Base-by-base conservation (phyloP, 306 rosid species). In the Morella rubra region DNA sequence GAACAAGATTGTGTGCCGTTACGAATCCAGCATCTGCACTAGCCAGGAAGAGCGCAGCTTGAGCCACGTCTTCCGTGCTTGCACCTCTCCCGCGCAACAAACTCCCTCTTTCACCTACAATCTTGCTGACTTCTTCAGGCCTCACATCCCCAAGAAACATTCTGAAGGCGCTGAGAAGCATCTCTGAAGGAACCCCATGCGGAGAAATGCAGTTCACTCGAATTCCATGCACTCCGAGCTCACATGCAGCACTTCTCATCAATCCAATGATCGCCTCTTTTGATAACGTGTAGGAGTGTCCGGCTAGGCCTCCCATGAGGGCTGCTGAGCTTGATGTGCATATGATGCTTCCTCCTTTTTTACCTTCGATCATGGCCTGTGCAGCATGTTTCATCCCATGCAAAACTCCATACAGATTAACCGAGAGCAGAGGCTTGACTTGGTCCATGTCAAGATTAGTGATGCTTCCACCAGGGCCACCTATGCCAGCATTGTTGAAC, bases 161-260 rank as follows among this genome's bases (percentile, higher is more conserved):
- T 20, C 81, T 78, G 51, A 13, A 88, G 24, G 90, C 90, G 45
- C 47, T 56, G 0, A 91, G 69, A 14, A 91, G 90, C 87, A 91
- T 93, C 65, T 91, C 91, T 3, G 98, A 82, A 37, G 97, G 90
- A 62, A 93, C 96, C 44, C 97, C 98, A 27, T 89, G 98, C 2
- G 98, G 98, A 0, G 91, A 83, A 20, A 93, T 75, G 58, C 91
- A 76, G 73, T 93, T 91, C 61, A 93, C 96, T 1, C 98, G 81
- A 51, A 93, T 91, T 81, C 87, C 85, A 76, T 88, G 89, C n/a
- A 45, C 73, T 14, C 98, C 98, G 73, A 93, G 54, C 80, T 93
- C 98, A 41, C 93, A 89, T 0, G 97, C 98, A 0, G 85, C 74
- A 45, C 91, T 93, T 78, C 87, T 91, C 83, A 84, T 81, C 44